phyloP scores from a whole-genome alignment of 2,329 filamentous ascomycete species.

The Gnomoniopsis smithogilvyi region DNA sequence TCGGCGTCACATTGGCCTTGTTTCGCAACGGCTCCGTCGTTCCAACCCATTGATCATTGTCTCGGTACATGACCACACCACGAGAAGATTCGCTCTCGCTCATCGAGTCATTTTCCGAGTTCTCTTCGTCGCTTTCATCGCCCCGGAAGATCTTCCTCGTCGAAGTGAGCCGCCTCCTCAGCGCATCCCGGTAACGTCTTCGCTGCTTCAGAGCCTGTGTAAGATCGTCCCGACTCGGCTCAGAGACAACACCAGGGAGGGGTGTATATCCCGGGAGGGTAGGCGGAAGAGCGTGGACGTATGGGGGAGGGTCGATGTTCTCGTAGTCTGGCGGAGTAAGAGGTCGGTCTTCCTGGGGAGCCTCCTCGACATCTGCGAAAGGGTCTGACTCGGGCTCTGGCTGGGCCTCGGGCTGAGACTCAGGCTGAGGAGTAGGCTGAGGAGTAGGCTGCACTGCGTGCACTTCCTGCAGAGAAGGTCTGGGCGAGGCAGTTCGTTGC shows the following conservation, averaged over 20 bases:
- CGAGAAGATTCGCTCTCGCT: slow-evolving; percentile 3
- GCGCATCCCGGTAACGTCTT: slow-evolving; percentile 5
- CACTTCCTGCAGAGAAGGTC: neutral
- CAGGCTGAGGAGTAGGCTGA: neutral
- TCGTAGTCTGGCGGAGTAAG: neutral
- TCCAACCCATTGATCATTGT: slow-evolving; percentile 2
- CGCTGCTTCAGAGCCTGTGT: neutral
- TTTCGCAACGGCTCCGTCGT: neutral
- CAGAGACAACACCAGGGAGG: neutral
- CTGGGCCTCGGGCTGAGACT: neutral
- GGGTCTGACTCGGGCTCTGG: neutral
- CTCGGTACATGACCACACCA: slow-evolving; percentile 6
- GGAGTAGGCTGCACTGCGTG: neutral
- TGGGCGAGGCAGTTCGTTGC: neutral
- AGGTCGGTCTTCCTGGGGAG: neutral
- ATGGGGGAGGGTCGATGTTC: neutral
- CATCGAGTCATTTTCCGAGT: neutral
- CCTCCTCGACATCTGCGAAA: neutral
- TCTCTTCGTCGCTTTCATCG: neutral
- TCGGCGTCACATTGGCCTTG: neutral
- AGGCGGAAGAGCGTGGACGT: neutral
- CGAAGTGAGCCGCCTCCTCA: slow-evolving; percentile 4
- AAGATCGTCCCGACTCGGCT: neutral
- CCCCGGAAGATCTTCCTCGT: neutral
- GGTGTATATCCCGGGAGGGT: slow-evolving; percentile 3